These are phyloP conservation scores for Diaporthe sp. DNA, from an alignment of 2,329 filamentous ascomycete species.

Conservation along the genomic window DNA sequence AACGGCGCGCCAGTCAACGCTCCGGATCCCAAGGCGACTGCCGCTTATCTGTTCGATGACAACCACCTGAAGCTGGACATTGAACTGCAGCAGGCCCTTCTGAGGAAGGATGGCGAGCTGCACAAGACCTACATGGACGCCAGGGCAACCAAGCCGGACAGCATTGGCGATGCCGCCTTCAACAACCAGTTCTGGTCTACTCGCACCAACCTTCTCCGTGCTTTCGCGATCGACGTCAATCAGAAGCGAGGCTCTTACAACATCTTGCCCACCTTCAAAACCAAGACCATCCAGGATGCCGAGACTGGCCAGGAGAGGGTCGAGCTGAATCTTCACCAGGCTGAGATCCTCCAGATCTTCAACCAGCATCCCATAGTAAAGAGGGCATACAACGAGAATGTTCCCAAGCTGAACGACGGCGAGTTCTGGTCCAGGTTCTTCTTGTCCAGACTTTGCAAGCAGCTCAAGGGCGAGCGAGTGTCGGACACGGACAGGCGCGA, in stretches of 20 bases:
- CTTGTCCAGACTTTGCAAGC: slow-evolving; percentile 89
- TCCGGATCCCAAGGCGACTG: slow-evolving; percentile 84
- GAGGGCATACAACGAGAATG: slow-evolving; percentile 92
- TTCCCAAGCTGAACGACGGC: slow-evolving; percentile 82
- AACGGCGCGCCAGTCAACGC: slow-evolving; percentile 64
- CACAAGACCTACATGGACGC: slow-evolving; percentile 91
- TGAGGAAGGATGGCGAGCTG: slow-evolving; percentile 83
- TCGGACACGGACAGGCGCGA: slow-evolving; percentile 83
- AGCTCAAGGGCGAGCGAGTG: slow-evolving; percentile 89
- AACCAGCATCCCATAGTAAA: slow-evolving; percentile 92
- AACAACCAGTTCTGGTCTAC: slow-evolving; percentile 96
- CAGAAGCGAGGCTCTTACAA: slow-evolving; percentile 95
- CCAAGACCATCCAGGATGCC: slow-evolving; percentile 73
- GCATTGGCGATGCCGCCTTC: slow-evolving; percentile 84
- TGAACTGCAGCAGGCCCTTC: slow-evolving; percentile 87
- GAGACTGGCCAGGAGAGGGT: slow-evolving; percentile 76
- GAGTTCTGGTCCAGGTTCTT: slow-evolving; percentile 98
- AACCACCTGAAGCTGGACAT: slow-evolving; percentile 82
- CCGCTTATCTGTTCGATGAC: slow-evolving; percentile 85
- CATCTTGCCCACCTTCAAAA: slow-evolving; percentile 90
- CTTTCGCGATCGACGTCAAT: slow-evolving; percentile 88
- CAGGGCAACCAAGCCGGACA: slow-evolving; percentile 84
- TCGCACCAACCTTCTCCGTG: slow-evolving; percentile 85
- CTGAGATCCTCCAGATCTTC: slow-evolving; percentile 95
- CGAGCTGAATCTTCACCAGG: slow-evolving; percentile 79